Percentiles rank a stretch among this genome's conserved stretches.
Conservation (phyloP, 2,329 filamentous ascomycete species). For the Stachybotrys echinatus region DNA sequence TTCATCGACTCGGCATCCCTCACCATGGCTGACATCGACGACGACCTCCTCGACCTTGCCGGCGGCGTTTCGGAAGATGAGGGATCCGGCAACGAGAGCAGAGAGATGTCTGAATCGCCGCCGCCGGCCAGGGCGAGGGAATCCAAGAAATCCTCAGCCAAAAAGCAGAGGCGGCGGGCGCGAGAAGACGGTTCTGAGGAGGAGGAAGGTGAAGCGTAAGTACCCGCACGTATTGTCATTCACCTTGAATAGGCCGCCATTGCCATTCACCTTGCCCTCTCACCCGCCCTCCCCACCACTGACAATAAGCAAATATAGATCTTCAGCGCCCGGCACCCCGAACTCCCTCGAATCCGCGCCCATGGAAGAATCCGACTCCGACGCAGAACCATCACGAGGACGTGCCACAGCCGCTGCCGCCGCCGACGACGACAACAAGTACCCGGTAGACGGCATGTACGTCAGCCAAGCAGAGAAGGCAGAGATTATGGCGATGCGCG, state of each 20-base stretch:
- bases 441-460: constrained; percentile 86
- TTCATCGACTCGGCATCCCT: neutral
- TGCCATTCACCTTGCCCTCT: neutral
- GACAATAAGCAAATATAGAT: constrained; percentile 39
- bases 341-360: constrained; percentile 75
- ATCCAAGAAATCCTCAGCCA: constrained; percentile 25
- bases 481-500: constrained; percentile 78
- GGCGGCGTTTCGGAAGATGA: constrained; percentile 67
- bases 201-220: constrained; percentile 56
- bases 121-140: constrained; percentile 29
- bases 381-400: constrained; percentile 40
- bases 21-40: constrained; percentile 83
- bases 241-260: neutral
- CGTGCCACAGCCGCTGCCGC: constrained; percentile 28
- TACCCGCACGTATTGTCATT: constrained; percentile 9
- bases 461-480: constrained; percentile 67
- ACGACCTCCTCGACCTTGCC: constrained; percentile 88
- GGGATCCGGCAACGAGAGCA: constrained; percentile 46
- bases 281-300: neutral
- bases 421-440: constrained; percentile 59
- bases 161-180: constrained; percentile 45
- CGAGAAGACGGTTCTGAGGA: constrained; percentile 48
- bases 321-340: constrained; percentile 62
- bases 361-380: constrained; percentile 83
- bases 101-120: constrained; percentile 50